phyloP scores from a whole-genome alignment of 352 stramenopile species.

The Phytophthora ramorum region DNA sequence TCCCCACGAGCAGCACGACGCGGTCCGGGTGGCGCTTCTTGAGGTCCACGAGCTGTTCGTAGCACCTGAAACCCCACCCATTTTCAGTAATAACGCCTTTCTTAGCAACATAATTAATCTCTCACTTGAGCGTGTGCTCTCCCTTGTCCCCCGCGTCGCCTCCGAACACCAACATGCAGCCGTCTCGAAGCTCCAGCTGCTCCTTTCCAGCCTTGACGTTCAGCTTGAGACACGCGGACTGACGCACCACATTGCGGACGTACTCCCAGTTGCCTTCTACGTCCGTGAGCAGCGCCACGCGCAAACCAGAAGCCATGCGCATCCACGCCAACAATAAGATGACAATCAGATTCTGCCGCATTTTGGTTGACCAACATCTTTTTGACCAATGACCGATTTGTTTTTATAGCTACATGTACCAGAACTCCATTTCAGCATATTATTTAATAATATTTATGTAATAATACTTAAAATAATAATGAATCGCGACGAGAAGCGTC shows the following conservation, averaged over 20 bases:
- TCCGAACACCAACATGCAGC: constrained; percentile 90
- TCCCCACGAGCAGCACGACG: constrained; percentile 93
- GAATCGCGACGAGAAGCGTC: constrained; percentile 8
- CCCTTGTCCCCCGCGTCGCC: constrained; percentile 93
- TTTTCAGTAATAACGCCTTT: neutral
- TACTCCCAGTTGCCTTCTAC: constrained; percentile 86
- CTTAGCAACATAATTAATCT: constrained; percentile 3
- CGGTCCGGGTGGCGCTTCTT: constrained; percentile 89
- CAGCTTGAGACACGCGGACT: constrained; percentile 70
- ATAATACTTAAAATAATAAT: constrained; percentile 7
- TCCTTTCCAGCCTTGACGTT: constrained; percentile 19
- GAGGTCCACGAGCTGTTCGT: constrained; percentile 84
- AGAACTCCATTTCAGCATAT: too few relatives aligned
- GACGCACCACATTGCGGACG: constrained; percentile 65
- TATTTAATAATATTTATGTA: too few relatives aligned
- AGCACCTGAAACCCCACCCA: constrained; percentile 49
- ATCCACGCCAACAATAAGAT: constrained; percentile 15
- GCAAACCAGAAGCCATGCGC: constrained; percentile 29
- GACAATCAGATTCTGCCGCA: neutral
- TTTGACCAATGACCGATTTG: constrained; percentile 15
- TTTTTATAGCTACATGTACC: constrained; percentile 17
- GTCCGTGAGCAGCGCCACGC: constrained; percentile 80
- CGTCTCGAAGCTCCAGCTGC: constrained; percentile 65
- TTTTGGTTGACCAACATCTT: constrained; percentile 4
- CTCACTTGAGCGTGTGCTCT: constrained; percentile 81